These are phyloP conservation scores for Lenzites betulinus DNA, from an alignment of 768 basidiomycete genomes.

Conservation along the genomic window DNA sequence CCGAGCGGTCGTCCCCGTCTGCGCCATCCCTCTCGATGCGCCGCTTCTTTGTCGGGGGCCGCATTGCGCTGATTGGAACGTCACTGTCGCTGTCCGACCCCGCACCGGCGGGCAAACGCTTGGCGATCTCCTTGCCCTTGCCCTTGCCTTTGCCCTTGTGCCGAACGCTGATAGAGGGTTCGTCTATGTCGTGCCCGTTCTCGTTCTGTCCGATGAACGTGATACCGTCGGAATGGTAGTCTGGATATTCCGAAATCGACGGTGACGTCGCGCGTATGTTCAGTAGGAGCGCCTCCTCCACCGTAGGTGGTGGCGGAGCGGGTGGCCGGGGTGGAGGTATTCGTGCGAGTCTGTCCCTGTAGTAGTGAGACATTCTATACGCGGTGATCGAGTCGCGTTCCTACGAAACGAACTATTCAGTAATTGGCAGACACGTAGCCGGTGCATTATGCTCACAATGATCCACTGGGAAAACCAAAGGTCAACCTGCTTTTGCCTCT, in stretches of 20 bases:
- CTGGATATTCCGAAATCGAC: constrained; percentile 30
- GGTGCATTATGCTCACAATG: constrained; percentile 46
- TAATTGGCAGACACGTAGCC: background rate
- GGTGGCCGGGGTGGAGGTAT: constrained; percentile 47
- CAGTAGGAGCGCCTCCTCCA: constrained; percentile 38
- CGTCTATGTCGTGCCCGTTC: constrained; percentile 58
- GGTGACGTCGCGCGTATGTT: constrained; percentile 40
- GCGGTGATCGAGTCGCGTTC: constrained; percentile 71
- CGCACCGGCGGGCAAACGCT: constrained; percentile 50
- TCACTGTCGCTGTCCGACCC: constrained; percentile 64
- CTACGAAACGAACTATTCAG: constrained; percentile 39
- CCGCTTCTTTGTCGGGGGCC: constrained; percentile 60
- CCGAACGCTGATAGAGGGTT: constrained; percentile 34
- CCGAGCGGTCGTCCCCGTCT: constrained; percentile 52
- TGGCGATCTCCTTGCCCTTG: constrained; percentile 50
- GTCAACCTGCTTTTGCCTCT: constrained; percentile 71
- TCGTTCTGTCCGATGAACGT: constrained; percentile 47
- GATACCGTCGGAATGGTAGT: constrained; percentile 21
- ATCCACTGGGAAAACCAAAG: constrained; percentile 71
- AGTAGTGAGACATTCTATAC: constrained; percentile 57
- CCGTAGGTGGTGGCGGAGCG: constrained; percentile 32
- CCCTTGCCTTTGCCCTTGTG: constrained; percentile 45
- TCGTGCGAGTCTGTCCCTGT: constrained; percentile 49
- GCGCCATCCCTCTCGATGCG: constrained; percentile 52
- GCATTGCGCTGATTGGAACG: constrained; percentile 41